These are phyloP conservation scores for Taphrina wiesneri DNA, from an alignment of 1,139 yeast genomes.

Conservation along the genomic window DNA sequence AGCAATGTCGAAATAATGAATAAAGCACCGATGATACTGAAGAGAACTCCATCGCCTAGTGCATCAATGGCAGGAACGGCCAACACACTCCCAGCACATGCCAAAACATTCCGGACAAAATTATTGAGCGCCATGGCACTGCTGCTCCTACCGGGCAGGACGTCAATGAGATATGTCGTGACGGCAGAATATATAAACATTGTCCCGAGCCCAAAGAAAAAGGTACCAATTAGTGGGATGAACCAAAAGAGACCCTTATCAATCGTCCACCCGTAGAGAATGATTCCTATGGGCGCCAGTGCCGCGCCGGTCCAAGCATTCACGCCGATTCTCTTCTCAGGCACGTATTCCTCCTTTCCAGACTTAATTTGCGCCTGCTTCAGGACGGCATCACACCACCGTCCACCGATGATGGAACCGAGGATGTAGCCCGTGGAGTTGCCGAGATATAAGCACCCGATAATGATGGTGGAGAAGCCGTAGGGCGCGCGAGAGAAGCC, in stretches of 20 bases:
- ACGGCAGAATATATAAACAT: slow-evolving; percentile 84
- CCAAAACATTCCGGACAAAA: slow-evolving; percentile 8
- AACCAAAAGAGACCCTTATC: slow-evolving; percentile 64
- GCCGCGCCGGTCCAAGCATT: slow-evolving; percentile 67
- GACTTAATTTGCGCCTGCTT: slow-evolving; percentile 45
- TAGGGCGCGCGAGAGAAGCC: slow-evolving; percentile 67
- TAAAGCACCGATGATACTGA: slow-evolving; percentile 2
- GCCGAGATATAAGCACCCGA: slow-evolving; percentile 79
- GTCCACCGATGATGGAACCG: slow-evolving; percentile 76
- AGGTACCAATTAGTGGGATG: slow-evolving; percentile 72
- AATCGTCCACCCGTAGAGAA: slow-evolving; percentile 80
- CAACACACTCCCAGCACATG: slow-evolving; percentile 2
- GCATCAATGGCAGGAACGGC: slow-evolving; percentile 9
- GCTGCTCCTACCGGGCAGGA: slow-evolving; percentile 84
- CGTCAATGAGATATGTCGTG: slow-evolving; percentile 77
- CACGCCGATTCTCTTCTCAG: slow-evolving; percentile 78
- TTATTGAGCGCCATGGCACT: slow-evolving; percentile 82
- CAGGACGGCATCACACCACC: slow-evolving; percentile 69
- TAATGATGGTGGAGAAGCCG: slow-evolving; percentile 61
- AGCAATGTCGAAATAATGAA: neutral
- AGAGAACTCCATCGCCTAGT: slow-evolving; percentile 15
- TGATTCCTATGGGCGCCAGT: slow-evolving; percentile 62
- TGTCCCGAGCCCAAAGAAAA: slow-evolving; percentile 76
- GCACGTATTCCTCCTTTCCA: slow-evolving; percentile 61
- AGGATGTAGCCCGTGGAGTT: slow-evolving; percentile 74